Conservation (phyloP, 2,329 filamentous ascomycete species). For the Colletotrichum cereale region DNA sequence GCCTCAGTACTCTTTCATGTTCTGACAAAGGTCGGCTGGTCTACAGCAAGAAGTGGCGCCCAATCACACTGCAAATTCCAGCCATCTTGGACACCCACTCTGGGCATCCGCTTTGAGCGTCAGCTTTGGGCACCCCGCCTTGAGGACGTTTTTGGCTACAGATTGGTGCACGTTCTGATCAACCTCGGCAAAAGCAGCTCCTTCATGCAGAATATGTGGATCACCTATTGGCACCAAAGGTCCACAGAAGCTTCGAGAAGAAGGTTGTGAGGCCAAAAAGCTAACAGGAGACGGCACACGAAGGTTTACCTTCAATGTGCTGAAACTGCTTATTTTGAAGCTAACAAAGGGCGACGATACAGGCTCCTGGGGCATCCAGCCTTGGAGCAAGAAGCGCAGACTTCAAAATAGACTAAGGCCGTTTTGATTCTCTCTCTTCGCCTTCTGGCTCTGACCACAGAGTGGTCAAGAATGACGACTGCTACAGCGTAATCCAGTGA, state of each 20-base stretch:
- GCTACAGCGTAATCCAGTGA: neutral
- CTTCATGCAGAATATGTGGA: neutral
- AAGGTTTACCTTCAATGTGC: no score
- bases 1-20: neutral
- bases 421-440: neutral
- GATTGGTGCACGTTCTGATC: neutral
- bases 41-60: neutral
- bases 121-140: neutral
- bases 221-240: neutral
- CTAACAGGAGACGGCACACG: no score
- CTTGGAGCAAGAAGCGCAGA: neutral
- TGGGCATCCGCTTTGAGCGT: neutral
- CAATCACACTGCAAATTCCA: neutral
- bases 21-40: neutral
- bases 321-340: neutral
- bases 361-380: neutral
- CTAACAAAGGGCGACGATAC: neutral
- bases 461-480: neutral
- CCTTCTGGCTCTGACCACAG: neutral
- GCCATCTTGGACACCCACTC: neutral
- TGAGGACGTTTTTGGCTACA: neutral
- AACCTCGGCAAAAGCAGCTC: neutral
- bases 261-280: neutral
- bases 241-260: slow-evolving; percentile 12
- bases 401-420: neutral